Conservation (phyloP, 2,329 filamentous ascomycete genomes). For the Dothistroma pini region DNA sequence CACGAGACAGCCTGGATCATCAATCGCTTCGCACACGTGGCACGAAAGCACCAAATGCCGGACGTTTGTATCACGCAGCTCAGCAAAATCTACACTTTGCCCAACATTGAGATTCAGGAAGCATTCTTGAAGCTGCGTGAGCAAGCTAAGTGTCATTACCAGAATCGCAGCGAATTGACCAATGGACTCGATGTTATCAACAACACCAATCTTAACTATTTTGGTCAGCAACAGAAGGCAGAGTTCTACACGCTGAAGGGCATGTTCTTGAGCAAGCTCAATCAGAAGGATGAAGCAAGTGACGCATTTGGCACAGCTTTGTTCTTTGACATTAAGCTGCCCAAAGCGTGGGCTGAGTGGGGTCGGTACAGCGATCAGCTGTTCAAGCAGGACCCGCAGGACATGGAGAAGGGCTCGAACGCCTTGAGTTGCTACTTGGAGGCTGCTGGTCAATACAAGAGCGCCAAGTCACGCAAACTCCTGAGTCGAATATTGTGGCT, state of each 20-base stretch:
- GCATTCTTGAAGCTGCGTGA: slow-evolving; percentile 98
- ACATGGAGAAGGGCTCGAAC: slow-evolving; percentile 80
- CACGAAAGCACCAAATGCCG: slow-evolving; percentile 90
- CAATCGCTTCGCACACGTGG: slow-evolving; percentile 96
- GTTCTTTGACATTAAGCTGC: slow-evolving; percentile 91
- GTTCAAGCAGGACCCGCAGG: slow-evolving; percentile 84
- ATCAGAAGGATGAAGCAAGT: slow-evolving; percentile 85
- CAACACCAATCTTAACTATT: slow-evolving; percentile 99
- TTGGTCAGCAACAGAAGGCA: slow-evolving; percentile 91
- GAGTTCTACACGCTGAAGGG: slow-evolving; percentile 99
- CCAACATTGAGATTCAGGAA: slow-evolving; percentile 99
- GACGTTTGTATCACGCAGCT: slow-evolving; percentile 98
- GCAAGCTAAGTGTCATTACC: slow-evolving; percentile 98
- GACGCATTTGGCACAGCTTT: slow-evolving; percentile 91
- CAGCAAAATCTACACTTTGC: slow-evolving; percentile 95
- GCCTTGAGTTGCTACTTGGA: slow-evolving; percentile 95
- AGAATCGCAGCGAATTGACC: slow-evolving; percentile 87
- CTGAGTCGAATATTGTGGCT: slow-evolving; percentile 93
- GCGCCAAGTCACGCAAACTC: slow-evolving; percentile 89
- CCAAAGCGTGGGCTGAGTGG: slow-evolving; percentile 99
- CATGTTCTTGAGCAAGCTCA: slow-evolving; percentile 96
- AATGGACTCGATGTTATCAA: slow-evolving; percentile 97
- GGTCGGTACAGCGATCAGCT: slow-evolving; percentile 95
- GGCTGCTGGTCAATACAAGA: slow-evolving; percentile 94
- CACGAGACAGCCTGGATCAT: slow-evolving; percentile 99